These are phyloP conservation scores for Rosa chinensis DNA, from an alignment of 306 rosid genomes.

Conservation along the genomic window DNA sequence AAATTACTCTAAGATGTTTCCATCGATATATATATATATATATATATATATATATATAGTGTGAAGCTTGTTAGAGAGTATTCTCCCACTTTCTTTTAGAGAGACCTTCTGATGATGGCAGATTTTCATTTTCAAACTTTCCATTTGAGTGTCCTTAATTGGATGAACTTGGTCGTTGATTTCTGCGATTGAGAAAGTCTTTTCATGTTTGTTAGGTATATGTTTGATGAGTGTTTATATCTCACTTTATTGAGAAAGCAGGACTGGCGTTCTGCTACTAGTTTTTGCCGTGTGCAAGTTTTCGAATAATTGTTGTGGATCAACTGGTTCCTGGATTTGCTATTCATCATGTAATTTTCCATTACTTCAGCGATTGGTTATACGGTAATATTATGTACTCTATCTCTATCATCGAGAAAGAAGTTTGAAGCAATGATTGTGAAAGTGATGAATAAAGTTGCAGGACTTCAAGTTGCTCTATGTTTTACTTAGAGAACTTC, in stretches of 20 bases:
- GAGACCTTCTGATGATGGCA: background rate
- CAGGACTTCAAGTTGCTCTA: background rate
- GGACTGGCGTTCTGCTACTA: background rate
- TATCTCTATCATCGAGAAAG: background rate
- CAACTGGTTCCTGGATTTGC: background rate
- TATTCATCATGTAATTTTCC: background rate
- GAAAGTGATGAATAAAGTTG: background rate
- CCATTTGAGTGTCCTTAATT: background rate
- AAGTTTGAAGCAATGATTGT: background rate
- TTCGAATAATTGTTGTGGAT: background rate
- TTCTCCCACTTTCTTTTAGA: background rate
- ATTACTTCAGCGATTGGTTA: background rate
- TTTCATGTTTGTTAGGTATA: background rate
- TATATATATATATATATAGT: background rate
- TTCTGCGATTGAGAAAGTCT: background rate
- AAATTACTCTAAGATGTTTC: background rate
- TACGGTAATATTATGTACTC: background rate
- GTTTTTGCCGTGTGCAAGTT: background rate
- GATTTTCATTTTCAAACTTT: background rate
- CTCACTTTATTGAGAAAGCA: background rate
- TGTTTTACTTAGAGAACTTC: background rate
- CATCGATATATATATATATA: background rate
- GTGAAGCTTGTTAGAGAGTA: background rate
- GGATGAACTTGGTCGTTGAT: background rate
- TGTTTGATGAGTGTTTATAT: background rate